Evolutionary conservation across 495 filamentous ascomycete species (phyloP), one percentile per base, ranked within the genome.

Genomic region (Penicillium egyptiacum): DNA sequence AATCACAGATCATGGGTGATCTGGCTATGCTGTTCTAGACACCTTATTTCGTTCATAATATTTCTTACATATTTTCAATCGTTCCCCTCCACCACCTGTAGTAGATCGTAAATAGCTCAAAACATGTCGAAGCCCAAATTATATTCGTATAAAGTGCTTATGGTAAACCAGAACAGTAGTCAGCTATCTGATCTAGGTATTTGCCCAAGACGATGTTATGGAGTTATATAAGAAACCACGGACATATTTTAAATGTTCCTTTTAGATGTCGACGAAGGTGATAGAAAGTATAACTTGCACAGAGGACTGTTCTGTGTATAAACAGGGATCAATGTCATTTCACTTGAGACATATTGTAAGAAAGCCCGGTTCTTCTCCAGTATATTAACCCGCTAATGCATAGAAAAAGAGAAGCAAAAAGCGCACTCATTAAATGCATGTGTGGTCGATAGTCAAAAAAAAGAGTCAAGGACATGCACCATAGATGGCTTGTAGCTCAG

Each of bases 381-480:
- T 16, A 17, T 9, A 39, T n/a, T 39, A 9, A 49, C 46, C 46
- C 46, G 46, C 46, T 49, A 20, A 49, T 49, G 46, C 46, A 49
- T 20, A 22, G 28, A 19, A 33, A 49, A 33, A 37, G 10, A 14
- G 23, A 46, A n/a, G 35, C 35, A 39, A 17, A 39, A 39, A 39
- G 35, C 7, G 35, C 35, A 17, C 35, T n/a, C 12, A 6, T 35
- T 3, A 35, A 16, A 35, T 35, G 33, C 33, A 39, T 12, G n/a
- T 39, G 35, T 17, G 16, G n/a, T 39, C 35, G 16, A 28, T 46
- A 23, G 23, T 46, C 45, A 25, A 48, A 48, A 28, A 5, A 7
- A 8, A 9, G 26, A 48, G 3, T 17, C 23, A 30, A 48, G 31
- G 16, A 31, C 45, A 48, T 50, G 12, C 47, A 37, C 20, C 12